A percentile compares a stretch with the other conserved stretches of the same genome.
These are phyloP conservation scores for Fonsecaea pugnacius DNA, from an alignment of 2,329 filamentous ascomycete species.

Conservation along the genomic window DNA sequence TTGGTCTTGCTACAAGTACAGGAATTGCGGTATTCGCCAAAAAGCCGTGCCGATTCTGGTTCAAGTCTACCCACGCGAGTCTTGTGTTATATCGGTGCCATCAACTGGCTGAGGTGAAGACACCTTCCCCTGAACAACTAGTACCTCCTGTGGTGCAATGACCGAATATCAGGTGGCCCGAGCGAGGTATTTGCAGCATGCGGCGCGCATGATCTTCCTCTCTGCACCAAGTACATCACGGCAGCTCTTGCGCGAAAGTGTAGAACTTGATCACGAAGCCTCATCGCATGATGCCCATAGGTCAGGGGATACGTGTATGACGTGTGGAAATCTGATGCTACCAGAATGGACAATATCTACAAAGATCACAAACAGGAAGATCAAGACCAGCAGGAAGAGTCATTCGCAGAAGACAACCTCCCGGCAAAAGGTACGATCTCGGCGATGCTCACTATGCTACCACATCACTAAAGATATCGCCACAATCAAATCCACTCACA, in stretches of 20 bases:
- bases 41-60: neutral
- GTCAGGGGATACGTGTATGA: slow-evolving; percentile 44
- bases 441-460: slow-evolving; percentile 24
- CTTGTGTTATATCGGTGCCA: neutral
- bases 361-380: slow-evolving; percentile 2
- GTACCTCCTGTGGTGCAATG: neutral
- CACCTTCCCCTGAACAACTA: neutral
- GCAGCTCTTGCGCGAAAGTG: slow-evolving; percentile 22
- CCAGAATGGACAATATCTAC: slow-evolving; percentile 40
- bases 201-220: slow-evolving; percentile 9
- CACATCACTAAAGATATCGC: slow-evolving; percentile 18
- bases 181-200: slow-evolving; percentile 37
- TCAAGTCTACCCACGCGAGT: neutral
- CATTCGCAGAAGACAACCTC: slow-evolving; percentile 22
- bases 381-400: neutral
- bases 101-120: neutral
- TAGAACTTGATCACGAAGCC: slow-evolving; percentile 4
- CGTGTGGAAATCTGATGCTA: slow-evolving; percentile 47
- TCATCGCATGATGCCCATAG: slow-evolving; percentile 10
- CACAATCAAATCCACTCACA: neutral
- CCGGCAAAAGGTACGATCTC: slow-evolving; percentile 22
- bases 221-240: slow-evolving; percentile 8
- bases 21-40: neutral
- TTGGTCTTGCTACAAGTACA: neutral
- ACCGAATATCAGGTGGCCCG: neutral